Evolutionary conservation across 768 basidiomycete species (phyloP).

Genomic region (Saitozyma podzolica): DNA sequence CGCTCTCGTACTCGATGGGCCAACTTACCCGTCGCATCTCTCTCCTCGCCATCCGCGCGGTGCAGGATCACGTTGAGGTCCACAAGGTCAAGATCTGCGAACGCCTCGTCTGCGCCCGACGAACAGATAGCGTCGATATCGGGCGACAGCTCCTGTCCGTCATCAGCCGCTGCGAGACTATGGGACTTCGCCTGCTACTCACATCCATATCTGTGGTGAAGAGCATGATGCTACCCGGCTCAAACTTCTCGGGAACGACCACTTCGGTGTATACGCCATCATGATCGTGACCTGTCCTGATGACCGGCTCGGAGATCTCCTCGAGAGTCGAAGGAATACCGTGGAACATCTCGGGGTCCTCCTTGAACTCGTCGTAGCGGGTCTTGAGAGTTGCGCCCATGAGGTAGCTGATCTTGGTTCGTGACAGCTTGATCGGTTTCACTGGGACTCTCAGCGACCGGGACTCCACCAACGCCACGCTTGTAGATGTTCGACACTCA

Average conservation of each 20-base stretch:
- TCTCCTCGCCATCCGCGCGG: constrained; percentile 86
- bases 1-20: background rate
- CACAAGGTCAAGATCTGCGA: constrained; percentile 71
- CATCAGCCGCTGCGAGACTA: background rate
- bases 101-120: constrained; percentile 69
- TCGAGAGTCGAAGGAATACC: constrained; percentile 72
- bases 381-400: constrained; percentile 75
- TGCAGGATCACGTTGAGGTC: constrained; percentile 87
- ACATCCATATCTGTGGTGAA: constrained; percentile 79
- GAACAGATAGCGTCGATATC: constrained; percentile 73
- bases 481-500: constrained; percentile 47
- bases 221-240: constrained; percentile 92
- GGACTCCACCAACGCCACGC: background rate
- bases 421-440: constrained; percentile 76
- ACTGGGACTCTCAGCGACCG: constrained; percentile 58
- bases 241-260: constrained; percentile 80
- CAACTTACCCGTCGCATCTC: constrained; percentile 68
- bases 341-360: constrained; percentile 61
- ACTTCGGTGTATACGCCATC: constrained; percentile 77
- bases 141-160: constrained; percentile 60
- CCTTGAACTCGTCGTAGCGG: constrained; percentile 60
- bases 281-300: constrained; percentile 64
- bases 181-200: constrained; percentile 2
- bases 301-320: constrained; percentile 63
- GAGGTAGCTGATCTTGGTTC: constrained; percentile 76